Base-by-base conservation (phyloP, 2,329 filamentous ascomycete species). In the Phialemonium atrogriseum region DNA sequence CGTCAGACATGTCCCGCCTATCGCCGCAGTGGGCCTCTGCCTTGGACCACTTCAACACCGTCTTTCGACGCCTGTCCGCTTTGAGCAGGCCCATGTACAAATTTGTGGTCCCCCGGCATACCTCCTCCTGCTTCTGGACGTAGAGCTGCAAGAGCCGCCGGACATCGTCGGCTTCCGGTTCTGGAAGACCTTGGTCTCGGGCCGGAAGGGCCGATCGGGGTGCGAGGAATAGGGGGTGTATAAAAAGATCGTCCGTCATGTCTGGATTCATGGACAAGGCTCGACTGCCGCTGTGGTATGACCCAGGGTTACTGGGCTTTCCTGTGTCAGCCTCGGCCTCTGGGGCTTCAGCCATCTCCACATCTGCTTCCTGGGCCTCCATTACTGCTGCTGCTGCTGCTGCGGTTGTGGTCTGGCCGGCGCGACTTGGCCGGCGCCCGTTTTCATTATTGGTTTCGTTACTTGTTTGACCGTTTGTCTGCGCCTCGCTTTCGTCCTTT, bases 101-200 rank as follows among this genome's bases (percentile, higher is more conserved):
- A 37, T 70, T 72, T 34, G 73, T 70, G 2, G 79, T 71, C 7
- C 81, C 78, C 5, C 84, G 76, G 34, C 83, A 80, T 3, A 89
- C 76, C 52, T 91, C 84, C 47, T 91, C 84, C 50, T 91, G 84
- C 54, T 89, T 89, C 48, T 89, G 84, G 16, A 89, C 77, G 51
- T 85, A 89, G 9, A 84, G 61, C 42, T 85, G 71, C 29, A 91
- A 65, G 12, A 87, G 58, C 35, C 80, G 72, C 36, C 84, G 76
- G 25, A 84, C 77, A 37, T 91, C 83, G 42, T 88, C 83, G 2
- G 85, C 85, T 57, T 91, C 84, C 16, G 65, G 58, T 12, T 77
- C 66, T 1, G 84, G 83, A 3, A 93, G 69, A 2, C 80, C 80
- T 23, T 84, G 61, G 49, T 87, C 77, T 34, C 78, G 69, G 51